A percentile compares a stretch with the other conserved stretches of the same genome.
Evolutionary conservation across 1,284 basidiomycete species (phyloP).

Genomic region (Mycosarcoma mackinlayi): DNA sequence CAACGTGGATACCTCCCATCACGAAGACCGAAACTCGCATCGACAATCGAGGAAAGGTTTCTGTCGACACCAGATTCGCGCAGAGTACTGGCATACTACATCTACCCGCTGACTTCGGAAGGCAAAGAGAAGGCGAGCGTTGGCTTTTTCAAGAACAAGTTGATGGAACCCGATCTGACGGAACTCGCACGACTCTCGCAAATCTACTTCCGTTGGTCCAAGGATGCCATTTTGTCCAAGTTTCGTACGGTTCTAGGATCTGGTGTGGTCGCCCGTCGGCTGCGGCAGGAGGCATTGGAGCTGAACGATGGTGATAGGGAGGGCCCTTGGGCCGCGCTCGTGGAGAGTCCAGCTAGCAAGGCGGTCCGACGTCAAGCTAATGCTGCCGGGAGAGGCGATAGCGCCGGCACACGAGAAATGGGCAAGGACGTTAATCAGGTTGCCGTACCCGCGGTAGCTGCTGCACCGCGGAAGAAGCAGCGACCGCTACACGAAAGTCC

Average conservation of each 20-base stretch:
- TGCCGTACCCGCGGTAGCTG: background rate
- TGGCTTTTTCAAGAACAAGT: background rate
- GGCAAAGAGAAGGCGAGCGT: background rate
- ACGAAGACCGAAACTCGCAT: conserved; percentile 43
- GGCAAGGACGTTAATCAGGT: background rate
- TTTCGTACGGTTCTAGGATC: conserved; percentile 30
- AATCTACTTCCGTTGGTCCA: conserved; percentile 32
- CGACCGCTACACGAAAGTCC: conserved; percentile 28
- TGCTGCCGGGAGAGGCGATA: conserved; percentile 3
- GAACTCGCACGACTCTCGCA: conserved; percentile 19
- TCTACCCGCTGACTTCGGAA: conserved; percentile 39
- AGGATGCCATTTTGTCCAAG: conserved; percentile 22
- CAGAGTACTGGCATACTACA: conserved; percentile 39
- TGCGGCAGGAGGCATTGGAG: conserved; percentile 34
- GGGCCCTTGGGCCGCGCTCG: conserved; percentile 36
- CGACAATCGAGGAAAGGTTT: conserved; percentile 20
- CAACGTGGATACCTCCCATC: conserved; percentile 27
- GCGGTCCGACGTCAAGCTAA: conserved; percentile 13
- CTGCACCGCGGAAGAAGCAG: conserved; percentile 10
- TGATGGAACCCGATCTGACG: conserved; percentile 14
- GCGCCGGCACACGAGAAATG: background rate
- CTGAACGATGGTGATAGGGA: conserved; percentile 8
- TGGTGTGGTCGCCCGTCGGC: conserved; percentile 20
- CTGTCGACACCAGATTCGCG: conserved; percentile 26
- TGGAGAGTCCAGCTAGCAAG: conserved; percentile 37